phyloP scores from a whole-genome alignment of 2,329 filamentous ascomycete genomes.

The Gaeumannomyces tritici region DNA sequence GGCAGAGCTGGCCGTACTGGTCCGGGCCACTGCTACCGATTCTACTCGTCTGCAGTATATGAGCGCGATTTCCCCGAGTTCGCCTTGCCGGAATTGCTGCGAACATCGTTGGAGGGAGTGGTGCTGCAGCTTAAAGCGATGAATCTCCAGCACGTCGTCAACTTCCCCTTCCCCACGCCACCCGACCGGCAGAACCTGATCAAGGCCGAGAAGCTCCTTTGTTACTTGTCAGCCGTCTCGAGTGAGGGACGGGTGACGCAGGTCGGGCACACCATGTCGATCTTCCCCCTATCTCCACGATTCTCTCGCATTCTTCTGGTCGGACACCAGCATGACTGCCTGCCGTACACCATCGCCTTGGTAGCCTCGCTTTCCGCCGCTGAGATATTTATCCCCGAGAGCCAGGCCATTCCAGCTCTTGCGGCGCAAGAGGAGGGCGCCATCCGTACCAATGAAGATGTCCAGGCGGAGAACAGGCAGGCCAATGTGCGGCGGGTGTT shows the following conservation, averaged over 20 bases:
- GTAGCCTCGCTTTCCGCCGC: slow-evolving; percentile 83
- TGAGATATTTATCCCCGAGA: slow-evolving; percentile 79
- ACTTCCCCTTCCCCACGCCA: slow-evolving; percentile 92
- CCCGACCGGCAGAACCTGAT: slow-evolving; percentile 67
- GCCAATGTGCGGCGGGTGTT: slow-evolving; percentile 51
- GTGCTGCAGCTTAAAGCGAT: slow-evolving; percentile 93
- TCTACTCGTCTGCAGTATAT: slow-evolving; percentile 92
- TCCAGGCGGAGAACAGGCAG: slow-evolving; percentile 60
- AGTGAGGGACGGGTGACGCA: slow-evolving; percentile 65
- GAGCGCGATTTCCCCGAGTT: slow-evolving; percentile 83
- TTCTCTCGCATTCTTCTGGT: slow-evolving; percentile 89
- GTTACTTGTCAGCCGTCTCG: slow-evolving; percentile 74
- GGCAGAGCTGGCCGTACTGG: slow-evolving; percentile 93
- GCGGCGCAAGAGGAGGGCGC: slow-evolving; percentile 34
- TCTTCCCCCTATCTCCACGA: slow-evolving; percentile 83
- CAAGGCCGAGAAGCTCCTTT: slow-evolving; percentile 77
- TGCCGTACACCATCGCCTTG: slow-evolving; percentile 78
- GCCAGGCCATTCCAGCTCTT: slow-evolving; percentile 57
- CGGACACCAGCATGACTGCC: slow-evolving; percentile 71
- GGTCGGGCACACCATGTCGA: slow-evolving; percentile 70
- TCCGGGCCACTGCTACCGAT: slow-evolving; percentile 86
- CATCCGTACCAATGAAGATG: slow-evolving; percentile 55
- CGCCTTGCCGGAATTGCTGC: slow-evolving; percentile 76
- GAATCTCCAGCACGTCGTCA: slow-evolving; percentile 80
- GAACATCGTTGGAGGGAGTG: slow-evolving; percentile 86